Evolutionary conservation across 768 basidiomycete species (phyloP).

Genomic region (Tulasnella sp.): DNA sequence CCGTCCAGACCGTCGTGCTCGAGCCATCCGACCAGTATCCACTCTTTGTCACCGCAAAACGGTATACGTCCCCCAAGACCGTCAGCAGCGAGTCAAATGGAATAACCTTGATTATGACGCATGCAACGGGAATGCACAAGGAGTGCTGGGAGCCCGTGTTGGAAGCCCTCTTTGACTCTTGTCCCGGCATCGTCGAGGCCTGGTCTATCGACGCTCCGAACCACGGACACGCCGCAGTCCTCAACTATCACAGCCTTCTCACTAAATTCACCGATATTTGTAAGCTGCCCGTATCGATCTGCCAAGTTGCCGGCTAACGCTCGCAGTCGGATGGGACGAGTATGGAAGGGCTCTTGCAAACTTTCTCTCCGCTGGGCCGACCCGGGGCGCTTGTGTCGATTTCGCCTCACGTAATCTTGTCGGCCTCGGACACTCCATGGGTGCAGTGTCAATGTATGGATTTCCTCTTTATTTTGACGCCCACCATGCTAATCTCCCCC

Average conservation of each 20-base stretch:
- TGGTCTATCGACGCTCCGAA: slow-evolving; percentile 10
- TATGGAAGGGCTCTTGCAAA: slow-evolving; percentile 6
- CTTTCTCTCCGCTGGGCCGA: slow-evolving; percentile 1
- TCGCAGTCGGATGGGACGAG: slow-evolving; percentile 10
- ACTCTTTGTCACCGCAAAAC: slow-evolving; percentile 4
- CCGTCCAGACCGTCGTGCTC: not conserved
- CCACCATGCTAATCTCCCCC: not conserved
- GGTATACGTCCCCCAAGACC: not conserved
- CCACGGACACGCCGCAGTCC: not conserved
- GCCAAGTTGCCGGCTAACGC: not conserved
- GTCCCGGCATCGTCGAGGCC: not conserved
- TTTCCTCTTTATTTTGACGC: not conserved
- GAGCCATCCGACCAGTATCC: slow-evolving; percentile 7
- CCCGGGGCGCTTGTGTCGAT: not conserved
- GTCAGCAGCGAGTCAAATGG: not conserved
- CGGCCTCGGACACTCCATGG: slow-evolving; percentile 11
- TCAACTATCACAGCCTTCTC: no score
- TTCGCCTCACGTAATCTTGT: not conserved
- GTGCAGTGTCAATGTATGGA: slow-evolving; percentile 3
- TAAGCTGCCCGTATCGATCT: no score
- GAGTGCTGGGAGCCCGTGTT: slow-evolving; percentile 5
- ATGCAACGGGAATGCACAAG: slow-evolving; percentile 1
- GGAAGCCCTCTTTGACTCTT: not conserved
- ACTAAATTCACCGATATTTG: no score
- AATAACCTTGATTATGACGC: not conserved